A percentile compares a stretch with the other conserved stretches of the same genome.
Evolutionary conservation across 805 yeast genomes (phyloP).

Genomic region (Cyberlindnera lachancei): DNA sequence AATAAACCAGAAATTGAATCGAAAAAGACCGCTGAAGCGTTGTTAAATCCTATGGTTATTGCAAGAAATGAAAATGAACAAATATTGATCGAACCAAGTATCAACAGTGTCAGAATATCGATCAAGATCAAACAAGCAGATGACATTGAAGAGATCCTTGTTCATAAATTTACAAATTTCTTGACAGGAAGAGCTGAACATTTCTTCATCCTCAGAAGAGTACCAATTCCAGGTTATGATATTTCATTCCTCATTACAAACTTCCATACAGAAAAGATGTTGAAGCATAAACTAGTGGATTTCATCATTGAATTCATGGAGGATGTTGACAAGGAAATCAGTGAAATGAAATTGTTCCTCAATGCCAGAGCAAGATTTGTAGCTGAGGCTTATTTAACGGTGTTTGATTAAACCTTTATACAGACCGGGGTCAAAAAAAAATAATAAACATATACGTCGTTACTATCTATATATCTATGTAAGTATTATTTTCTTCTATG

Average conservation of each 20-base stretch:
- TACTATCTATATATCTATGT: too few relatives aligned
- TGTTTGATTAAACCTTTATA: slow-evolving; percentile 51
- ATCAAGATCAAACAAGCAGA: slow-evolving; percentile 95
- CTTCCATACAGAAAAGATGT: slow-evolving; percentile 91
- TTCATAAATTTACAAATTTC: slow-evolving; percentile 90
- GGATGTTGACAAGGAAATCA: slow-evolving; percentile 96
- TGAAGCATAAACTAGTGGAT: slow-evolving; percentile 91
- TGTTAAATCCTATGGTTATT: slow-evolving; percentile 82
- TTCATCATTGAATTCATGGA: slow-evolving; percentile 98
- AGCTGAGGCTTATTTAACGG: slow-evolving; percentile 91
- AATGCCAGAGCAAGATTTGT: slow-evolving; percentile 97
- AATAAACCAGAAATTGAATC: slow-evolving; percentile 95
- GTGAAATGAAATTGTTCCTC: slow-evolving; percentile 94
- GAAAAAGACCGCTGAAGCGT: slow-evolving; percentile 70
- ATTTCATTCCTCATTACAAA: slow-evolving; percentile 90
- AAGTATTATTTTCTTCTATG: too few relatives aligned
- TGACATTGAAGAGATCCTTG: slow-evolving; percentile 91
- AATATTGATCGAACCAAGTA: slow-evolving; percentile 88
- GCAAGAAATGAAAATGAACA: slow-evolving; percentile 91
- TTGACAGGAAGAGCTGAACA: slow-evolving; percentile 93
- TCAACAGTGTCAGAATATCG: slow-evolving; percentile 86
- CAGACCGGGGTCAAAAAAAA: too few relatives aligned
- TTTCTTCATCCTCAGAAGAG: slow-evolving; percentile 85
- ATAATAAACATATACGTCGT: too few relatives aligned
- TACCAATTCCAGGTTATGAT: slow-evolving; percentile 85